Evolutionary conservation across 805 yeast genomes (phyloP).

Genomic region (Schwanniomyces polymorphus): DNA sequence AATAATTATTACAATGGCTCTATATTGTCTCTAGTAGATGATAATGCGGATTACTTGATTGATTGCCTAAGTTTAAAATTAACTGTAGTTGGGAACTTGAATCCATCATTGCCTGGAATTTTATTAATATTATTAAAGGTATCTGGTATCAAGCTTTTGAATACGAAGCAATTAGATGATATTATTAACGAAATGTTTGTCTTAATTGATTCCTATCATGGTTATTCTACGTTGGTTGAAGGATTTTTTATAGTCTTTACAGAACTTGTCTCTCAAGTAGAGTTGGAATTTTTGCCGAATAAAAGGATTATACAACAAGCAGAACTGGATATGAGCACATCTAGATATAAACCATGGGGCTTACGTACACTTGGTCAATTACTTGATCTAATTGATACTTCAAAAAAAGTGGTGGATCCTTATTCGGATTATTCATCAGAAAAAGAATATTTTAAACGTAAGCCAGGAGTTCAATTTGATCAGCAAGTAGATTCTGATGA

Average conservation of each 20-base stretch:
- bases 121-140: conserved; percentile 67
- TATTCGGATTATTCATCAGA: conserved; percentile 30
- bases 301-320: not conserved
- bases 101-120: conserved; percentile 72
- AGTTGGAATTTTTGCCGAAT: conserved; percentile 7
- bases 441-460: conserved; percentile 36
- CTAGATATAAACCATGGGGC: conserved; percentile 60
- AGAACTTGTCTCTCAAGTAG: conserved; percentile 50
- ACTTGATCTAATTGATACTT: conserved; percentile 40
- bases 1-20: conserved; percentile 55
- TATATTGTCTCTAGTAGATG: conserved; percentile 52
- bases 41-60: conserved; percentile 76
- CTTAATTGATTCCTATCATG: conserved; percentile 81
- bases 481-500: conserved; percentile 27
- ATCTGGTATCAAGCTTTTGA: conserved; percentile 65
- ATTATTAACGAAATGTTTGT: conserved; percentile 72
- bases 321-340: conserved; percentile 7
- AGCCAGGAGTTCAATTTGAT: conserved; percentile 36
- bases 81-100: conserved; percentile 62
- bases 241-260: conserved; percentile 74
- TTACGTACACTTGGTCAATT: conserved; percentile 45
- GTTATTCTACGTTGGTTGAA: conserved; percentile 68
- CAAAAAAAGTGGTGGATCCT: conserved; percentile 26
- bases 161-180: conserved; percentile 62
- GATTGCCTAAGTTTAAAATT: conserved; percentile 75